These are phyloP conservation scores for Trichosanthes truncata DNA, from an alignment of 306 rosid species.

Conservation along the genomic window DNA sequence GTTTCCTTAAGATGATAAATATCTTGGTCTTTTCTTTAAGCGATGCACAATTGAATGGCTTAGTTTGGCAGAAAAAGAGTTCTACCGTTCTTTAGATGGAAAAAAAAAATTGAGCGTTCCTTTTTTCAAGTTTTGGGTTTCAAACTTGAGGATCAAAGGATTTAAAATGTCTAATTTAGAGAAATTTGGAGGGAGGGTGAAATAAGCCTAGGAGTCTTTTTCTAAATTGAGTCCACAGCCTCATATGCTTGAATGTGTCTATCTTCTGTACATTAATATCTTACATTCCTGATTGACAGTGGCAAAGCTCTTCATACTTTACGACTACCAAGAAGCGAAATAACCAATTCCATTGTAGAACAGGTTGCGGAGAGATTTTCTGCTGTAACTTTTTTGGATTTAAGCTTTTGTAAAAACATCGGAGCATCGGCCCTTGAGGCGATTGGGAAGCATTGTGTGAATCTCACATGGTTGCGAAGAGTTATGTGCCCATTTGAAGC, in stretches of 20 bases:
- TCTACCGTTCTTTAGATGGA: not conserved
- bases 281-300: conserved; percentile 21
- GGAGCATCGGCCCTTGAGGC: conserved; percentile 52
- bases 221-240: not conserved
- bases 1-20: not conserved
- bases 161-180: not conserved
- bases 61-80: not conserved
- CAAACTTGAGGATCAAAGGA: not conserved
- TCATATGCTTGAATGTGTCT: not conserved
- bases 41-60: not conserved
- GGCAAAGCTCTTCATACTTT: conserved; percentile 66
- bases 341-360: conserved; percentile 55
- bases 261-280: not conserved
- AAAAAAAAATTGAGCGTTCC: not conserved
- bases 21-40: not conserved
- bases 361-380: conserved; percentile 60
- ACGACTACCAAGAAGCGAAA: conserved; percentile 59
- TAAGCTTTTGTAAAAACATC: conserved; percentile 79
- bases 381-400: conserved; percentile 66
- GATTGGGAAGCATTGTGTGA: conserved; percentile 74
- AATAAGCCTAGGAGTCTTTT: not conserved
- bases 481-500: conserved; percentile 88
- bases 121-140: not conserved
- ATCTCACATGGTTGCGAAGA: conserved; percentile 54
- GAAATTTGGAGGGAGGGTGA: not conserved